Base-by-base conservation (phyloP, 2,329 filamentous ascomycete species). In the Arthrobotrys entomopaga region DNA sequence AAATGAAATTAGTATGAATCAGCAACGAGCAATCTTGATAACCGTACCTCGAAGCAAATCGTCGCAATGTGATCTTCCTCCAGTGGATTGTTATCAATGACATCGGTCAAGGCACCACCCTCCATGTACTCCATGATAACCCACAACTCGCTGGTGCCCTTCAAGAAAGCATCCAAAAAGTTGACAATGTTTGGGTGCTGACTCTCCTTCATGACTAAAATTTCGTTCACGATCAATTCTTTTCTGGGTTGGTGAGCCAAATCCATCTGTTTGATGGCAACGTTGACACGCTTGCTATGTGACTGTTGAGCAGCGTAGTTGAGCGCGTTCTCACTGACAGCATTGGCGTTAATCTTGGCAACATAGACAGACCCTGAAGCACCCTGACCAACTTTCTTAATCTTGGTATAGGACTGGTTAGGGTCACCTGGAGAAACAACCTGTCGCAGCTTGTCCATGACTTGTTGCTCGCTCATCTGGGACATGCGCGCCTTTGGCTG, bases 111-210 rank as follows among this genome's bases (percentile, higher is more conserved):
- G 76, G 95, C 92, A 83, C 95, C 95, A 79, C 95, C 95, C 83
- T 99, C 95, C 95, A 99, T 99, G 80, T 93, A 99, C 84, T 99
- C 95, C 95, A 99, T 97, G 60, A 99, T 94, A 10, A 99, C 93
- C 95, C 95, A 99, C n/a, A 99, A 87, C 82, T 99, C 95, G 79
- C 91, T 93, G 82, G 95, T 94, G 82, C 97, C 96, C 80, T 95
- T 91, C 80, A 99, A 84, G 85, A 98, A 99, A 2, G 94, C 93
- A 79, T 99, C 95, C 38, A 99, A 84, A 84, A 97, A 99, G 83
- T 99, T 99, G 82, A 99, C 95, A 84, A 99, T 99, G 82, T 99
- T 99, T 75, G 91, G 90, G 82, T 99, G 95, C 81, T 93, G 91
- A 85, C 92, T 97, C 83, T 99, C 95, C 84, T 98, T 97, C 95